Base-by-base conservation (phyloP, 805 yeast genomes). In the Teunomyces barrocoloradensis region DNA sequence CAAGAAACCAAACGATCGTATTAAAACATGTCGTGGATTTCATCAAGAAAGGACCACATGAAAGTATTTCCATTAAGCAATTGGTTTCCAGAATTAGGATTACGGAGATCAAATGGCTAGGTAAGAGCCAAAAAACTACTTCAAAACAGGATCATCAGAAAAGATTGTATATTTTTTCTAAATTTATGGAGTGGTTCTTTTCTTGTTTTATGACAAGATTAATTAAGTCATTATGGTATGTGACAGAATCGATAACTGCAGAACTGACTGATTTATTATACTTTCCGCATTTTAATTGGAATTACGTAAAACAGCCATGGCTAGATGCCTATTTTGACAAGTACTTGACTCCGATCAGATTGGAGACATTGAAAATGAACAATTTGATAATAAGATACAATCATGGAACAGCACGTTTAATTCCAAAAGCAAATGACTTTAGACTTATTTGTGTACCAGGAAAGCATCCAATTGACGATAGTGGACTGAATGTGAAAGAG, bases 211-310 rank as follows among this genome's bases (percentile, higher is more conserved):
- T 87, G 0, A 66, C 76, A 6, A 71, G 67, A 13, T 49, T 87
- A 1, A 53, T 87, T 0, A 62, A 69, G 0, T 62, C 77, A 0
- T 80, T 79, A 56, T 90, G 89, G 68, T 84, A 87, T 58, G 82
- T 85, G 4, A 84, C 94, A 0, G 86, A 83, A 42, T 47, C 59
- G 1, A 43, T 58, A 2, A 39, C 50, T 11, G n/a, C 43, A 3
- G 38, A 23, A 5, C 63, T 71, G 1, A 80, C 7, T 70, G 46
- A 65, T 3, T 48, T 80, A 0, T 45, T 72, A 0, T 87, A 71
- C 57, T 87, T 78, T 55, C 73, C 84, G 13, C 89, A 82, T 45
- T 70, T 66, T 20, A 63, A 69, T 1, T 89, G 96, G 96, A 58
- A 53, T 7, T 37, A 39, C 30, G 63, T 78, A 13, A 68, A 80